Evolutionary conservation across 805 yeast genomes (phyloP), one percentile per base, ranked within the genome.

Genomic region (Wickerhamomyces subpelliculosus): DNA sequence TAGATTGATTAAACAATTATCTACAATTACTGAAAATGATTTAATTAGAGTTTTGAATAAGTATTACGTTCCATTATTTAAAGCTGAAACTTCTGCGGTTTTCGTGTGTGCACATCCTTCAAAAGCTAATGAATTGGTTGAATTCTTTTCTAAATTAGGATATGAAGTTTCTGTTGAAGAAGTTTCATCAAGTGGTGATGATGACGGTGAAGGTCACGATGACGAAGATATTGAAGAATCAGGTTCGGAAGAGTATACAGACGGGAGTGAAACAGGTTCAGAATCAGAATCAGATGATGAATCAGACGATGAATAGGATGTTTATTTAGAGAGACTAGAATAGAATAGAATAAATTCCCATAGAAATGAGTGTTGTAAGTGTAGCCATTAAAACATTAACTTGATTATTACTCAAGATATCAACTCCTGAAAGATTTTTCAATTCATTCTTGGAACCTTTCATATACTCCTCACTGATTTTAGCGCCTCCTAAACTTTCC

Each of bases 101-200:
- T 88, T 87, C 51, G 64, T 80, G 4, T 77, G 87, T 50, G 73
- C 89, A 39, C 88, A 93, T 47, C 83, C 90, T 3, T 63, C 79
- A 2, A 81, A 79, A 45, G 55, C 63, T 4, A 74, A 66, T 0
- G 60, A 58, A 5, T 60, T 84, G 37, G 58, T 61, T 31, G 59
- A 55, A 14, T 75, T 67, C 38, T 73, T 89, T 39, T 51, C 48
- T 9, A 49, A 49, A 1, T 59, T 64, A 35, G 94, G 94, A 0
- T 90, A 82, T 54, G 59, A 63, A 0, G 82, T 83, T 21, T 54
- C 57, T 5, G 62, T 78, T 22, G 87, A 81, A 43, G 77, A 75
- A 35, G 60, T 81, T 9, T n/a, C 52, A 25, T 47, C 34, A 21
- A 47, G 35, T 20, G 46, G 34, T 13, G 48, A 33, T 4, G 49